These are phyloP conservation scores for Fusarium virguliforme DNA, from an alignment of 2,329 filamentous ascomycete species.

Conservation along the genomic window DNA sequence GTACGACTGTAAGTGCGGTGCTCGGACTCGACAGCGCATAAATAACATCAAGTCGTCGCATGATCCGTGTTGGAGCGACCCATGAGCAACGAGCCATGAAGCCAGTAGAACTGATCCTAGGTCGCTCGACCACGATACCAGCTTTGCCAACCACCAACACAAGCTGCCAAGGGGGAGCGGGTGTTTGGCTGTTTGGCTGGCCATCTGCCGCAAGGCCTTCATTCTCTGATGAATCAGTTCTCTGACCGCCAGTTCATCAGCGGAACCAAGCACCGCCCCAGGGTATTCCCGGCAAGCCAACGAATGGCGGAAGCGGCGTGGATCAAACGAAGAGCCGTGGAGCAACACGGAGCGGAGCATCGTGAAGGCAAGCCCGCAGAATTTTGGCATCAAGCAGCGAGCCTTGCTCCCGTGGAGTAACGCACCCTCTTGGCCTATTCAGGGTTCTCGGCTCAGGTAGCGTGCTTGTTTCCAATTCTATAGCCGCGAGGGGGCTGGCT, in stretches of 20 bases:
- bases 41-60: constrained; percentile 37
- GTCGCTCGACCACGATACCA: constrained; percentile 19
- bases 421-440: constrained; percentile 7
- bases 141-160: constrained; percentile 32
- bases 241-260: constrained; percentile 68
- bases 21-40: constrained; percentile 24
- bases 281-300: constrained; percentile 45
- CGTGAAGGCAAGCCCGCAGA: constrained; percentile 19
- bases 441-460: constrained; percentile 10
- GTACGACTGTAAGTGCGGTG: constrained; percentile 15
- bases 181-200: constrained; percentile 31
- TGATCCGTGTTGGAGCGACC: constrained; percentile 30
- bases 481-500: constrained; percentile 9
- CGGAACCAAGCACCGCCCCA: constrained; percentile 33
- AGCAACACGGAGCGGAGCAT: constrained; percentile 33
- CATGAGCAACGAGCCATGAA: constrained; percentile 35
- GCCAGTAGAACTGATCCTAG: constrained; percentile 25
- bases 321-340: constrained; percentile 38
- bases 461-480: constrained; percentile 11
- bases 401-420: constrained; percentile 23
- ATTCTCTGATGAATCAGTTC: constrained; percentile 28
- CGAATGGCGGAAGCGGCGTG: constrained; percentile 45
- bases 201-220: constrained; percentile 34
- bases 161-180: constrained; percentile 27
- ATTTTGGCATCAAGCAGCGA: constrained; percentile 17